Percentiles rank a stretch among this genome's conserved stretches.
Conservation (phyloP, 140 eudicot species). For the Flaveria floridana region DNA sequence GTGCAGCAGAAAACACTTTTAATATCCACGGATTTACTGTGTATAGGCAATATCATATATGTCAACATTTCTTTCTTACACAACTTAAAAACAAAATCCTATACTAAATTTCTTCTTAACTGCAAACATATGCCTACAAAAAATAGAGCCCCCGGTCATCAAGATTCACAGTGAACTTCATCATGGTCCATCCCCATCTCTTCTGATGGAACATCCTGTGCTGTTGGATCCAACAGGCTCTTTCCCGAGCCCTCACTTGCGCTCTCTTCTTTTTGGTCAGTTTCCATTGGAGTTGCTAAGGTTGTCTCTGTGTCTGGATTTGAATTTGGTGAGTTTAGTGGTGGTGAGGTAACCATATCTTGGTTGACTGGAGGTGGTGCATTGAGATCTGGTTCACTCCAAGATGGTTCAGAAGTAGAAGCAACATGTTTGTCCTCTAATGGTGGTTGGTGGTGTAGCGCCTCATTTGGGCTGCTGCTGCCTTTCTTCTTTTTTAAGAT, state of each 20-base stretch:
- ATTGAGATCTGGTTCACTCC: constrained; percentile 42
- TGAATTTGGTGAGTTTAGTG: constrained; percentile 8
- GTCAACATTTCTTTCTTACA: constrained; percentile 28
- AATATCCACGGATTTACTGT: constrained; percentile 22
- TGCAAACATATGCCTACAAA: constrained; percentile 36
- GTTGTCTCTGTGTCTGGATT: constrained; percentile 1
- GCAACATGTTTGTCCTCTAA: constrained; percentile 33
- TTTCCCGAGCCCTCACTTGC: constrained; percentile 41
- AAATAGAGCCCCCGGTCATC: constrained; percentile 23
- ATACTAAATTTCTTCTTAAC: constrained; percentile 28
- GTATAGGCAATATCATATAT: constrained; percentile 33
- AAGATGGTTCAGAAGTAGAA: constrained; percentile 38
- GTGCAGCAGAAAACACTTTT: constrained; percentile 16
- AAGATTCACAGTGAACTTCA: constrained; percentile 30
- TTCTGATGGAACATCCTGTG: constrained; percentile 45
- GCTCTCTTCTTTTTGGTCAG: constrained; percentile 23
- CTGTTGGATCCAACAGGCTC: constrained; percentile 42
- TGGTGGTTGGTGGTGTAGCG: not conserved
- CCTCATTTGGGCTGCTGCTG: constrained; percentile 25
- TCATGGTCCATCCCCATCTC: constrained; percentile 46
- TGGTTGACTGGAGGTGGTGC: constrained; percentile 33
- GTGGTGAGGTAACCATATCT: constrained; percentile 26
- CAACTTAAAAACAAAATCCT: constrained; percentile 37
- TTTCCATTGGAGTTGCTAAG: not conserved
- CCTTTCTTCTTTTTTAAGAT: constrained; percentile 54